These are phyloP conservation scores for Diaporthe ampelina DNA, from an alignment of 2,329 filamentous ascomycete genomes.

Conservation along the genomic window DNA sequence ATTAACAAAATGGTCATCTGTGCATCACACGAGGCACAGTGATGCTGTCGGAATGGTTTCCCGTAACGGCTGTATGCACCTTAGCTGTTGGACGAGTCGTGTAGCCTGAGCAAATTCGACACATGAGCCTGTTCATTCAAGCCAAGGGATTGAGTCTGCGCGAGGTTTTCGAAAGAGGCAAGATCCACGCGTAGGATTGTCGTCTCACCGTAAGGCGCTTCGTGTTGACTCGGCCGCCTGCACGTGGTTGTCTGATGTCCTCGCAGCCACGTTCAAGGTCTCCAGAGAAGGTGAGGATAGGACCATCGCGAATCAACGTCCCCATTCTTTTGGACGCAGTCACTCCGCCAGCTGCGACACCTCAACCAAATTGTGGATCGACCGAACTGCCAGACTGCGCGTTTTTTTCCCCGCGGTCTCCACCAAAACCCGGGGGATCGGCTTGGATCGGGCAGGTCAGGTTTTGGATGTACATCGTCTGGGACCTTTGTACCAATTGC, in stretches of 20 bases:
- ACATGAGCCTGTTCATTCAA: not conserved
- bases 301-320: not conserved
- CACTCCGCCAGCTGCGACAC: constrained; percentile 6
- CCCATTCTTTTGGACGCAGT: constrained; percentile 14
- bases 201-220: not conserved
- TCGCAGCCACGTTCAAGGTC: constrained; percentile 9
- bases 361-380: constrained; percentile 5
- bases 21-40: not conserved
- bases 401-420: constrained; percentile 28
- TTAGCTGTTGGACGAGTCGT: not conserved
- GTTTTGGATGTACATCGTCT: constrained; percentile 1
- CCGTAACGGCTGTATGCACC: not conserved
- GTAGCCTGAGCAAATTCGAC: not conserved
- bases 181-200: not conserved
- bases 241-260: not conserved
- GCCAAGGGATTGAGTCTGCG: not conserved
- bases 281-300: not conserved
- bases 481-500: constrained; percentile 21
- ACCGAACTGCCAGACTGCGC: constrained; percentile 10
- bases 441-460: constrained; percentile 7
- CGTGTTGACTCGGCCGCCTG: constrained; percentile 14
- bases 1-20: not conserved
- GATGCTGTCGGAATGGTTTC: not conserved
- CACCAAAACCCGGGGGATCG: constrained; percentile 31
- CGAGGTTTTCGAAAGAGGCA: constrained; percentile 11